Evolutionary conservation across 345 rosid genomes (phyloP).

Genomic region (rapeseed (Brassica napus)): DNA sequence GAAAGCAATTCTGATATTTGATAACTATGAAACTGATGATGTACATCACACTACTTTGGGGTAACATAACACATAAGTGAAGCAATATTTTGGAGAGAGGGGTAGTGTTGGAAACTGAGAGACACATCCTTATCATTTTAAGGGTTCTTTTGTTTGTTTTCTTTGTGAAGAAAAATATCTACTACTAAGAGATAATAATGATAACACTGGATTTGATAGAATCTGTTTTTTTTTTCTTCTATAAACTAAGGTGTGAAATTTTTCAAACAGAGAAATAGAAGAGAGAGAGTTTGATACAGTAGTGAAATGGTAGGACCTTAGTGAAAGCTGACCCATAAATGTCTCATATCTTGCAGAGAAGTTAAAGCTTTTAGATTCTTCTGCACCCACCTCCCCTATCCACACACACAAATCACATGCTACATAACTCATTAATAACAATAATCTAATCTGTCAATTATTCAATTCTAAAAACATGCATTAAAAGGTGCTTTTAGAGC

Average conservation of each 20-base stretch:
- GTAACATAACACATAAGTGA: background rate
- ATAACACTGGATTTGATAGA: conserved; percentile 37
- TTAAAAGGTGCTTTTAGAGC: conserved; percentile 27
- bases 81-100: conserved; percentile 26
- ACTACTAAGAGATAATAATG: conserved; percentile 15
- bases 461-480: background rate
- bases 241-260: conserved; percentile 31
- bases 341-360: conserved; percentile 41
- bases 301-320: conserved; percentile 37
- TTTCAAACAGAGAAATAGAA: conserved; percentile 31
- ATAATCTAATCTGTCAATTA: background rate
- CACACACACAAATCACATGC: conserved; percentile 46
- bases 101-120: conserved; percentile 42
- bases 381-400: conserved; percentile 57
- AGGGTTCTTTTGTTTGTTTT: conserved; percentile 30
- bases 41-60: background rate
- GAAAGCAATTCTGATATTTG: background rate
- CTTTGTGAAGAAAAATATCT: conserved; percentile 10
- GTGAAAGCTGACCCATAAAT: conserved; percentile 46
- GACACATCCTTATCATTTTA: conserved; percentile 29
- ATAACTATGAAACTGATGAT: background rate
- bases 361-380: conserved; percentile 53
- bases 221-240: conserved; percentile 1
- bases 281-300: conserved; percentile 6
- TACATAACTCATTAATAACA: background rate